Percentiles rank a stretch among this genome's conserved stretches.
Evolutionary conservation across 805 yeast genomes (phyloP).

Genomic region (Kodamaea nitidulidarum): DNA sequence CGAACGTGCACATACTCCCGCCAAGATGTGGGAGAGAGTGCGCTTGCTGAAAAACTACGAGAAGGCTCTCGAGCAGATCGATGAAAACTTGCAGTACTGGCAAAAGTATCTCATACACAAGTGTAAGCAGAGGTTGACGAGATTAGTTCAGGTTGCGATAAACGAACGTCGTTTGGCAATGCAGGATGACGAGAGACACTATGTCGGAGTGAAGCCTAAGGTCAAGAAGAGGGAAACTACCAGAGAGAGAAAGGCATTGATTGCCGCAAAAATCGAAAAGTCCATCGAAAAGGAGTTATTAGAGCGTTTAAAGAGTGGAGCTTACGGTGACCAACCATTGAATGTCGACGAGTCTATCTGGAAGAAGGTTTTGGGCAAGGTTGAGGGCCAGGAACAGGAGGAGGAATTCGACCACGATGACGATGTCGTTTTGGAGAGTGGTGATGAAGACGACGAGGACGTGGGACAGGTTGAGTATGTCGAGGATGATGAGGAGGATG

Average conservation of each 20-base stretch:
- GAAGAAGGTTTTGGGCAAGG: slow-evolving; percentile 83
- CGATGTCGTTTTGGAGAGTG: slow-evolving; percentile 48
- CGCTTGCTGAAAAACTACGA: slow-evolving; percentile 84
- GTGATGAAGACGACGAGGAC: slow-evolving; percentile 49
- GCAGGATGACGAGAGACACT: slow-evolving; percentile 87
- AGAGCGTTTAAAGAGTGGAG: slow-evolving; percentile 94
- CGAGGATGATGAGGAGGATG: slow-evolving; percentile 80
- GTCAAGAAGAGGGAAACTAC: slow-evolving; percentile 91
- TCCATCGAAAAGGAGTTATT: slow-evolving; percentile 93
- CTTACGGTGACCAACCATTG: slow-evolving; percentile 96
- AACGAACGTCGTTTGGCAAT: slow-evolving; percentile 91
- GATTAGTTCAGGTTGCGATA: slow-evolving; percentile 91
- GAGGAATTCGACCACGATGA: slow-evolving; percentile 49
- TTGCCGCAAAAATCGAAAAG: slow-evolving; percentile 94
- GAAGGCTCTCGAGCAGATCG: slow-evolving; percentile 84
- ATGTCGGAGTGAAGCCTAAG: slow-evolving; percentile 89
- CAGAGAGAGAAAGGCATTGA: slow-evolving; percentile 93
- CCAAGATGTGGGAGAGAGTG: slow-evolving; percentile 91
- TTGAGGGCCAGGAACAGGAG: slow-evolving; percentile 54
- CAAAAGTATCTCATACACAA: slow-evolving; percentile 85
- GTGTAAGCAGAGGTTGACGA: slow-evolving; percentile 92
- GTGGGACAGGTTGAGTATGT: slow-evolving; percentile 83
- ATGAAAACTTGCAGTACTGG: slow-evolving; percentile 87
- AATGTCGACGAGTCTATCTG: slow-evolving; percentile 95
- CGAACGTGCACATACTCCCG: slow-evolving; percentile 95